phyloP scores from a whole-genome alignment of 805 yeast species.

The Wickerhamomyces canadensis region DNA sequence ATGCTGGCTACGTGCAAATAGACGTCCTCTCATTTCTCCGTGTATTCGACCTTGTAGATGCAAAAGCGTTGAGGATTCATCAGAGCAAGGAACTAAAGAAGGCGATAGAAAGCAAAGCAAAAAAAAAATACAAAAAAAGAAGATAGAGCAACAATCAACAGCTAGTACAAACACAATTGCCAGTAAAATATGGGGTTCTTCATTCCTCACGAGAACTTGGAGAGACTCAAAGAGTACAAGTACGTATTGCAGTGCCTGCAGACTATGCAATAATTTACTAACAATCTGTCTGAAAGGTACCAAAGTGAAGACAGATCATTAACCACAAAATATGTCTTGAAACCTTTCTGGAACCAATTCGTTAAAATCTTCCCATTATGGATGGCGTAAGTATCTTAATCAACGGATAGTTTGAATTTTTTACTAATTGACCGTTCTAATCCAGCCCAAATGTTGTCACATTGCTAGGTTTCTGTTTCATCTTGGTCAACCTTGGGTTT shows the following conservation, averaged over 20 bases:
- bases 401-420: background rate
- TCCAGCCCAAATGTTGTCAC: slow-evolving; percentile 76
- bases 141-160: background rate
- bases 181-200: slow-evolving; percentile 52
- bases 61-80: too few relatives aligned
- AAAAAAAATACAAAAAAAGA: background rate
- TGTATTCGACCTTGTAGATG: too few relatives aligned
- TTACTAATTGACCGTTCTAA: too few relatives aligned
- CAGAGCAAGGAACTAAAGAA: too few relatives aligned
- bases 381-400: slow-evolving; percentile 48
- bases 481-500: slow-evolving; percentile 54
- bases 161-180: background rate
- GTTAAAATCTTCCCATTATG: slow-evolving; percentile 71
- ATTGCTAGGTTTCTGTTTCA: slow-evolving; percentile 68
- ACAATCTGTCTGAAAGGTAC: slow-evolving; percentile 19
- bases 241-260: slow-evolving; percentile 16
- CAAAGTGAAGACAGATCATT: slow-evolving; percentile 79
- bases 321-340: slow-evolving; percentile 66
- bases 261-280: too few relatives aligned
- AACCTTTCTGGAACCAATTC: slow-evolving; percentile 76
- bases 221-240: slow-evolving; percentile 43
- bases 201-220: slow-evolving; percentile 46
- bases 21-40: background rate
- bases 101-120: background rate
- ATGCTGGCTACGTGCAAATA: slow-evolving; percentile 80